These are phyloP conservation scores for Neurospora tetrasperma DNA, from an alignment of 495 filamentous ascomycete species.

Conservation along the genomic window DNA sequence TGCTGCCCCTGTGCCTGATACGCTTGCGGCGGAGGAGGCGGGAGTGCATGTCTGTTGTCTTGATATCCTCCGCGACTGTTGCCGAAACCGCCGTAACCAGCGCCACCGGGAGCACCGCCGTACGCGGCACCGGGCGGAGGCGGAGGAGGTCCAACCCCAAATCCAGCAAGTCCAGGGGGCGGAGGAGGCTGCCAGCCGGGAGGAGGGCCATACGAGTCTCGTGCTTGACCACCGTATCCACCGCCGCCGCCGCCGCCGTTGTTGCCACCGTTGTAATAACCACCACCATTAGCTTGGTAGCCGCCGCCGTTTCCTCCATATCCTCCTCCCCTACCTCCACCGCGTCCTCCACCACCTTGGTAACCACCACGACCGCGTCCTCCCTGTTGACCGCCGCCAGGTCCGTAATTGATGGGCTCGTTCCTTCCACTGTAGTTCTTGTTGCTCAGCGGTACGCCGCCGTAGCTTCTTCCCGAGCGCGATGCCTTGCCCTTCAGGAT, in stretches of 20 bases:
- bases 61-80: neutral
- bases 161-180: slow-evolving; percentile 33
- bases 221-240: slow-evolving; percentile 10
- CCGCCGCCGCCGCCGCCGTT: slow-evolving; percentile 18
- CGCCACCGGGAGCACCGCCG: neutral
- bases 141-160: slow-evolving; percentile 36
- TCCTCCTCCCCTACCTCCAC: neutral
- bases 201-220: slow-evolving; percentile 25
- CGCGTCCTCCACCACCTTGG: neutral
- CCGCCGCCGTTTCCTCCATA: slow-evolving; percentile 9
- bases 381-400: slow-evolving; percentile 17
- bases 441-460: slow-evolving; percentile 29
- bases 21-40: slow-evolving; percentile 3
- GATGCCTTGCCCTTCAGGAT: slow-evolving; percentile 49
- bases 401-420: slow-evolving; percentile 33
- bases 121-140: slow-evolving; percentile 29
- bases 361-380: slow-evolving; percentile 6
- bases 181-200: slow-evolving; percentile 33
- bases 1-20: slow-evolving; percentile 4
- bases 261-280: slow-evolving; percentile 17
- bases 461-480: slow-evolving; percentile 45
- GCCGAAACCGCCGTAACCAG: slow-evolving; percentile 3
- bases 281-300: slow-evolving; percentile 14
- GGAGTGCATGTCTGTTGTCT: slow-evolving; percentile 1
- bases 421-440: slow-evolving; percentile 24